These are phyloP conservation scores for Ganoderma lucidum DNA, from an alignment of 1,284 basidiomycete species.

Conservation along the genomic window DNA sequence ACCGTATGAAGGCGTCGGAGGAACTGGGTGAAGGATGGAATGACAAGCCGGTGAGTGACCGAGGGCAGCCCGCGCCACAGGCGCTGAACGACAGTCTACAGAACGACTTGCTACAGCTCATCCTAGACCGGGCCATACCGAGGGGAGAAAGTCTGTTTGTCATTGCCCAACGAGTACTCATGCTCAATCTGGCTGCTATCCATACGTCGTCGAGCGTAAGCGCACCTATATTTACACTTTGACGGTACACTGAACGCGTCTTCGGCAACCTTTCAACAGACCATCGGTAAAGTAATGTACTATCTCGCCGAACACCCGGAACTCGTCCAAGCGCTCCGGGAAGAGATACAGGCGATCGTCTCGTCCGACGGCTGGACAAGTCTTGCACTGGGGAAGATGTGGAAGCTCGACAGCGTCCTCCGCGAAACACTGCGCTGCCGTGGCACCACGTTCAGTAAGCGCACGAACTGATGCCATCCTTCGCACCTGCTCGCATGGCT, in stretches of 20 bases:
- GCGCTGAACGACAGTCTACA: slow-evolving; percentile 21
- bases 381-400: slow-evolving; percentile 50
- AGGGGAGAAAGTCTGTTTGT: slow-evolving; percentile 41
- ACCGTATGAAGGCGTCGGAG: background rate
- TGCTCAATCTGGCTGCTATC: slow-evolving; percentile 53
- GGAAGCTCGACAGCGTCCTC: slow-evolving; percentile 60
- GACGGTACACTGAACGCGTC: background rate
- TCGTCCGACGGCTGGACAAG: slow-evolving; percentile 55
- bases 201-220: slow-evolving; percentile 47
- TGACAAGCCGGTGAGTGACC: background rate
- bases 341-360: slow-evolving; percentile 51
- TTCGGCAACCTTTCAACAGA: slow-evolving; percentile 32
- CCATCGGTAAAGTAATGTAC: slow-evolving; percentile 47
- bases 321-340: slow-evolving; percentile 50
- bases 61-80: background rate
- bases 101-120: slow-evolving; percentile 54
- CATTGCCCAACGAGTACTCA: slow-evolving; percentile 48
- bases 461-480: no score
- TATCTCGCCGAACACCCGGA: slow-evolving; percentile 51
- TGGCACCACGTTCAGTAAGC: slow-evolving; percentile 36
- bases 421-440: slow-evolving; percentile 53
- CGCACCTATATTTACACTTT: background rate
- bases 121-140: slow-evolving; percentile 47
- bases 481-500: background rate
- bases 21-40: background rate